Evolutionary conservation across 1,139 yeast species (phyloP), one percentile per base, ranked within the genome.

Genomic region (Pichia sp.): DNA sequence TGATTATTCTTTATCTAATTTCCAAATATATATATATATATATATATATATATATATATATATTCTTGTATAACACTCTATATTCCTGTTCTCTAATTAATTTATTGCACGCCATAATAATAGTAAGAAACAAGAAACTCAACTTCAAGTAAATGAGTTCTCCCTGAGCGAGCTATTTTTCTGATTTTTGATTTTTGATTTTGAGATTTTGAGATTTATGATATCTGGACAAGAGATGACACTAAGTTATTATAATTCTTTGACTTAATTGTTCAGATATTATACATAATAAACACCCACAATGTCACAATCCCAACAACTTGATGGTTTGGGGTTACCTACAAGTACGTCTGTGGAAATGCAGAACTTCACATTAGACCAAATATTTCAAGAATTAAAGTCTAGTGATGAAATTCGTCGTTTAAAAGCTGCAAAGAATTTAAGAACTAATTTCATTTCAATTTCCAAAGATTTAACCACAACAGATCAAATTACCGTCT

Each of bases 401-500:
- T 76, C 82, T 34, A 64, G 66, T 37, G 64, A 58, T 42, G 56
- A 57, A 28, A 51, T 52, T 27, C 53, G 77, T 47, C 66, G 87
- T 41, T 58, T 63, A 27, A 68, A 76, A 40, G 80, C 80, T 26
- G 92, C 95, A 1, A 66, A 68, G 32, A 92, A 85, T 54, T 67
- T 89, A 47, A 71, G 84, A 46, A 75, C 71, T 39, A 82, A 85
- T 55, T 68, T 87, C 47, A 78, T 80, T 23, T 74, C 86, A 0
- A 73, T 84, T 22, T 84, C 92, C 3, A 70, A 95, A 46, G 96
- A 87, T 54, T 62, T 75, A 47, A 69, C 73, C 22, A 78, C 92
- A 0, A 74, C 84, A 0, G 96, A 87, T 59, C 92, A 84, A 55
- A 80, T 86, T 58, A 78, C 85, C 48, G 67, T 89, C 37, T 85